These are phyloP conservation scores for Hansfordia pulvinata DNA, from an alignment of 2,329 filamentous ascomycete species.

Conservation along the genomic window DNA sequence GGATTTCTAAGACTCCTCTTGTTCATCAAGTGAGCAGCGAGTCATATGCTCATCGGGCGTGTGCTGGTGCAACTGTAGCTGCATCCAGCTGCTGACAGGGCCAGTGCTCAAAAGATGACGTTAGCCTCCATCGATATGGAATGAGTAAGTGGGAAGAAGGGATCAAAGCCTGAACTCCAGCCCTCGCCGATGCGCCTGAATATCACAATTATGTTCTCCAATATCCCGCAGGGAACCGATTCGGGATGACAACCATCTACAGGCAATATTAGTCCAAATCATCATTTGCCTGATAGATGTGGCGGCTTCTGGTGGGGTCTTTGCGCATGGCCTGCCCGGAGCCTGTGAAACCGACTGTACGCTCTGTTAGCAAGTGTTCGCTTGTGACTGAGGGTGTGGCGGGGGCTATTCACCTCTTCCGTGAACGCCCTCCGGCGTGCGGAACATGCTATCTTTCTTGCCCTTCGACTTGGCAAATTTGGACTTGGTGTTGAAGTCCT, in stretches of 20 bases:
- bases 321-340: conserved; percentile 95
- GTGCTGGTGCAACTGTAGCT: too few species aligned
- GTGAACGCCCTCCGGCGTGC: conserved; percentile 74
- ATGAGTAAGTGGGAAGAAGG: conserved; percentile 11
- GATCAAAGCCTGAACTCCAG: conserved; percentile 17
- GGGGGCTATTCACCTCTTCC: conserved; percentile 56
- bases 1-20: too few species aligned
- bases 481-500: conserved; percentile 74
- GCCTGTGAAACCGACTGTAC: conserved; percentile 82
- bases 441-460: conserved; percentile 96
- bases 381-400: conserved; percentile 1
- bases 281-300: conserved; percentile 70
- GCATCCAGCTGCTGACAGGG: too few species aligned
- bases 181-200: conserved; percentile 5
- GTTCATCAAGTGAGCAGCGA: too few species aligned
- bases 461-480: conserved; percentile 47
- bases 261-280: conserved; percentile 48
- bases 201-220: too few species aligned
- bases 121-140: conserved; percentile 17
- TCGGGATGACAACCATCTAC: conserved; percentile 9
- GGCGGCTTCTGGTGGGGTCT: conserved; percentile 67
- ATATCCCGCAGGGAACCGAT: conserved; percentile 4
- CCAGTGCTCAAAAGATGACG: too few species aligned
- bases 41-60: too few species aligned
- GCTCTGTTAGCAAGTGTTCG: conserved; percentile 16